These are phyloP conservation scores for Talaromyces adpressus DNA, from an alignment of 495 filamentous ascomycete genomes.

Conservation along the genomic window DNA sequence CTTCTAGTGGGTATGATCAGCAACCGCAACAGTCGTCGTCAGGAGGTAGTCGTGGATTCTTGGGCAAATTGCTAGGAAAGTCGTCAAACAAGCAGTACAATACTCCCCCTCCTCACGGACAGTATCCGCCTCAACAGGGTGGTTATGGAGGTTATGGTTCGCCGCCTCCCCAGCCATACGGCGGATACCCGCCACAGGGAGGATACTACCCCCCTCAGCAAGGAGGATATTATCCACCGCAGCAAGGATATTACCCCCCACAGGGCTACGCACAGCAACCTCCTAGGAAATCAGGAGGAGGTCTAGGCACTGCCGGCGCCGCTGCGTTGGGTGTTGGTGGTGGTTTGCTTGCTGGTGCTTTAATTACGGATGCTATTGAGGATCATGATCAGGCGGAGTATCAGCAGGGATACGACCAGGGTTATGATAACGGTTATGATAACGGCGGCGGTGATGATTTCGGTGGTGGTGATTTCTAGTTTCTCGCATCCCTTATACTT, in stretches of 20 bases:
- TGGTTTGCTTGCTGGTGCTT: constrained; percentile 62
- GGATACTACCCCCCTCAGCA: constrained; percentile 29
- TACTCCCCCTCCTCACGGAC: constrained; percentile 9
- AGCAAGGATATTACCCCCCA: constrained; percentile 9
- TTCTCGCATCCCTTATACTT: neutral
- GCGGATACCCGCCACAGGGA: constrained; percentile 35
- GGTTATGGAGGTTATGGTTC: constrained; percentile 23
- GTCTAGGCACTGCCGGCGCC: constrained; percentile 35
- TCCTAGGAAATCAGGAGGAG: neutral
- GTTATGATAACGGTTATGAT: constrained; percentile 41
- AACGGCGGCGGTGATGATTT: constrained; percentile 37
- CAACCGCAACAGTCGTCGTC: constrained; percentile 15
- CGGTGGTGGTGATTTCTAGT: constrained; percentile 50
- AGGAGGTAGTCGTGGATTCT: constrained; percentile 30
- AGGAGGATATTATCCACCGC: constrained; percentile 11
- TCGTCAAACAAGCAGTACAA: constrained; percentile 13
- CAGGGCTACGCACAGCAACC: constrained; percentile 1
- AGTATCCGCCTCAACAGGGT: constrained; percentile 21
- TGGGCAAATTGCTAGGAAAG: constrained; percentile 46
- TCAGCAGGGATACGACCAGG: constrained; percentile 25
- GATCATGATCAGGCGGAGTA: constrained; percentile 50
- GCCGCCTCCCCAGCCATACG: constrained; percentile 15
- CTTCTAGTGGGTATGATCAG: constrained; percentile 20
- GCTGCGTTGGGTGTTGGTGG: constrained; percentile 73
- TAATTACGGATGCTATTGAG: constrained; percentile 60